Evolutionary conservation across 345 rosid species (phyloP), one percentile per base, ranked within the genome.

Genomic region (Erodium maritimum): DNA sequence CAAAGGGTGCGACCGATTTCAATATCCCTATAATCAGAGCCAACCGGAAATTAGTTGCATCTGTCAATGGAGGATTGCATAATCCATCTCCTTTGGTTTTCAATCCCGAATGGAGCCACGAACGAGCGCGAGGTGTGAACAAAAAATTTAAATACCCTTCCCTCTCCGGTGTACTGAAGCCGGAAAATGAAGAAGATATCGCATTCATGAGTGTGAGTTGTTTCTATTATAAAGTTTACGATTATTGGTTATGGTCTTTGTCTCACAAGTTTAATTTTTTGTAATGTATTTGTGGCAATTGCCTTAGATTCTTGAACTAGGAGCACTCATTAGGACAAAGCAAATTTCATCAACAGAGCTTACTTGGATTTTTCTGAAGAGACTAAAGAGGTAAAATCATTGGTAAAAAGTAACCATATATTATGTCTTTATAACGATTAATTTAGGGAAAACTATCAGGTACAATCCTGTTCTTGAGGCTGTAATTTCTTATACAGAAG

Each of bases 171-270:
- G 34, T 73, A 22, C 57, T 52, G 56, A 77, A 64, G 61, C 98
- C 88, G 9, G 55, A 46, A 37, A 62, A 58, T 61, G 83, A 91
- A 5, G 82, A 86, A 69, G 88, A 86, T 77, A 74, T 91, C 33
- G 95, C 93, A 48, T 91, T 84, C 66, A 79, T 86, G 96, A 86
- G 78, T 61, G 88, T 84, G 73, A 77, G 78, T 62, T 63, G 19
- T 23, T 23, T 62, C 53, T 8, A 13, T 20, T 18, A 58, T 1
- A 29, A 5, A 33, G 18, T 62, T 62, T 19, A 34, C 18, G 10
- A 11, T 16, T 19, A 19, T 17, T 34, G 21, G 18, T 21, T 14
- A 42, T 42, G 4, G 51, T 11, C 23, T n/a, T n/a, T 21, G 52
- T 19, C 21, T n/a, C 10, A n/a, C 17, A 5, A 37, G 46, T 48